A percentile compares a stretch with the other conserved stretches of the same genome.
Conservation (phyloP, 2,329 filamentous ascomycete genomes). For the Sphaerostilbella broomeana region DNA sequence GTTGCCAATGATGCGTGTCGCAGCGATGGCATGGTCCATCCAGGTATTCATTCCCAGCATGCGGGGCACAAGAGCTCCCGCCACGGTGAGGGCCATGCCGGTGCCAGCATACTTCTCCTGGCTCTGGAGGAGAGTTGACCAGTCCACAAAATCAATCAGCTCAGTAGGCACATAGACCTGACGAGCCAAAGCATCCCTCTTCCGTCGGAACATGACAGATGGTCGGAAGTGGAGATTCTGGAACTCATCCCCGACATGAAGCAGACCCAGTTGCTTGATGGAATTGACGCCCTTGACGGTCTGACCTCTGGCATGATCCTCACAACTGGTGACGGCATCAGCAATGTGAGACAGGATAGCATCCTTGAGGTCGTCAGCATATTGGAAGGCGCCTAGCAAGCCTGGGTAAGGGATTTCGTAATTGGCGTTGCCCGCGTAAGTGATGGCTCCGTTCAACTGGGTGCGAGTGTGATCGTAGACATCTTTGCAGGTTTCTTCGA, state of each 20-base stretch:
- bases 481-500: conserved; percentile 77
- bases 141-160: conserved; percentile 88
- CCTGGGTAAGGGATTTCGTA: conserved; percentile 84
- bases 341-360: conserved; percentile 89
- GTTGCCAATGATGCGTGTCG: conserved; percentile 71
- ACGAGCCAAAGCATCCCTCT: conserved; percentile 71
- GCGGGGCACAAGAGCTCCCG: conserved; percentile 75
- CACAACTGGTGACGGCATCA: conserved; percentile 68
- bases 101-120: conserved; percentile 95
- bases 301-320: conserved; percentile 74
- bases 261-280: conserved; percentile 80
- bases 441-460: conserved; percentile 68
- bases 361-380: conserved; percentile 85
- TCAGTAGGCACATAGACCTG: conserved; percentile 86
- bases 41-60: conserved; percentile 79
- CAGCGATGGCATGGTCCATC: conserved; percentile 80
- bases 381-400: conserved; percentile 76
- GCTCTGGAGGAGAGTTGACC: conserved; percentile 71
- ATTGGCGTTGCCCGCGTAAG: conserved; percentile 63
- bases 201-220: conserved; percentile 89
- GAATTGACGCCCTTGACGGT: conserved; percentile 75
- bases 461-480: conserved; percentile 79
- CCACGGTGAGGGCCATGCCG: conserved; percentile 88
- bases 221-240: conserved; percentile 80
- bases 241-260: conserved; percentile 85